Conservation (phyloP, 768 basidiomycete species). For the Lactarius tabidus region DNA sequence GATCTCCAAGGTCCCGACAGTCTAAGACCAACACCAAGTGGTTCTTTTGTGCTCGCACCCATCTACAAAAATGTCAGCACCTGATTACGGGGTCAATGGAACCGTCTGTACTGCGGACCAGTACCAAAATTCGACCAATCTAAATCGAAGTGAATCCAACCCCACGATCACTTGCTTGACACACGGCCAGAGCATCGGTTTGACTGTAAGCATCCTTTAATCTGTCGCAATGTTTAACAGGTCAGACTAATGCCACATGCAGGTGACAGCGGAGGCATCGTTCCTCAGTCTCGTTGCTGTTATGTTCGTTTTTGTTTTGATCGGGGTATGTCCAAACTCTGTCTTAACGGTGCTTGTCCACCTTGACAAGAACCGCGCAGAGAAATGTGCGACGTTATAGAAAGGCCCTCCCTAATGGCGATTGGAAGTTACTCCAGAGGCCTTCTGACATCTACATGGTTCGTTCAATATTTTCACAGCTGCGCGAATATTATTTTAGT, state of each 20-base stretch:
- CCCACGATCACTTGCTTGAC: slow-evolving; percentile 30
- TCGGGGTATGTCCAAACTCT: slow-evolving; percentile 10
- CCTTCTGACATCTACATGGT: slow-evolving; percentile 43
- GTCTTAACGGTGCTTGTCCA: neutral
- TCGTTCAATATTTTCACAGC: neutral
- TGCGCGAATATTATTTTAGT: slow-evolving; percentile 3
- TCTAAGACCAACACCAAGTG: neutral
- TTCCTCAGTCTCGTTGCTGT: slow-evolving; percentile 4
- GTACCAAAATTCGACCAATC: neutral
- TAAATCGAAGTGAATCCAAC: neutral
- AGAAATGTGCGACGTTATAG: slow-evolving; percentile 17
- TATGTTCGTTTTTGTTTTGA: neutral
- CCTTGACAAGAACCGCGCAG: neutral
- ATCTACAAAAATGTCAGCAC: neutral
- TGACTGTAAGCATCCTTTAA: slow-evolving; percentile 16
- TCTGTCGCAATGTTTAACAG: neutral
- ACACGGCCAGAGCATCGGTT: slow-evolving; percentile 27
- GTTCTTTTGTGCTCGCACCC: neutral
- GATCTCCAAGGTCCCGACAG: neutral
- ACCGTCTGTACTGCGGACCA: slow-evolving; percentile 12
- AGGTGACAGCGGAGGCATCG: slow-evolving; percentile 37
- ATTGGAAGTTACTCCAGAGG: slow-evolving; percentile 31
- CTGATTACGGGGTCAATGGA: slow-evolving; percentile 7
- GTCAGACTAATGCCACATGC: neutral
- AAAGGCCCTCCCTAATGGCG: neutral